These are phyloP conservation scores for Bretziella fagacearum DNA, from an alignment of 2,329 filamentous ascomycete genomes.

Conservation along the genomic window DNA sequence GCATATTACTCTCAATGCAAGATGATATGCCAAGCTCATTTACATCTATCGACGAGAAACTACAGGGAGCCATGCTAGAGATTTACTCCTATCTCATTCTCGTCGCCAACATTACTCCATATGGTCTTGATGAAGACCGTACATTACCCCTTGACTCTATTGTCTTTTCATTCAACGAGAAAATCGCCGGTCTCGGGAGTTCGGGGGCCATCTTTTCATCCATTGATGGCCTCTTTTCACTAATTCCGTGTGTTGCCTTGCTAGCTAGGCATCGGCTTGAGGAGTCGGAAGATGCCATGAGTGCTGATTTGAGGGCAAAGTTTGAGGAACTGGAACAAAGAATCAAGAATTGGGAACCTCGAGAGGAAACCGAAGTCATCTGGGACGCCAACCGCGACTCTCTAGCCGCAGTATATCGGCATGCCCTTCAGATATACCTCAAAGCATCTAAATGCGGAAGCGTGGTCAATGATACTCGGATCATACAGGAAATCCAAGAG, in stretches of 20 bases:
- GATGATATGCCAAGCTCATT: slow-evolving; percentile 14
- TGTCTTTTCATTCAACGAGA: slow-evolving; percentile 12
- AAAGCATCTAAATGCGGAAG: slow-evolving; percentile 11
- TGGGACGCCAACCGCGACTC: slow-evolving; percentile 14
- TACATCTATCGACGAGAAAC: slow-evolving; percentile 12
- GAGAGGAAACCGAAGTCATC: slow-evolving; percentile 4
- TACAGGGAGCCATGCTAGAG: slow-evolving; percentile 14
- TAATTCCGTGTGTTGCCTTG: slow-evolving; percentile 9
- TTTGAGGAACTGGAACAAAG: slow-evolving; percentile 11
- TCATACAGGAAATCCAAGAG: slow-evolving; percentile 14
- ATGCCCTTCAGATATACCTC: slow-evolving; percentile 10
- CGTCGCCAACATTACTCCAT: slow-evolving; percentile 14
- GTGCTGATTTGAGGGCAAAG: slow-evolving; percentile 1
- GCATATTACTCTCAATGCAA: slow-evolving; percentile 11
- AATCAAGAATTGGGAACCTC: slow-evolving; percentile 11
- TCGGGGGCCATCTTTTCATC: slow-evolving; percentile 13
- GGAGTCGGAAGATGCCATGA: slow-evolving; percentile 9
- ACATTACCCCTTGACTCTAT: slow-evolving; percentile 13
- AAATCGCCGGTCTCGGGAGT: slow-evolving; percentile 9
- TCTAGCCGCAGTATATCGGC: slow-evolving; percentile 13
- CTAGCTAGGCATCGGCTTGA: slow-evolving; percentile 12
- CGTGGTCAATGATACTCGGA: slow-evolving; percentile 8
- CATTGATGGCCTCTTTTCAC: slow-evolving; percentile 13
- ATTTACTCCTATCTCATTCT: slow-evolving; percentile 14
- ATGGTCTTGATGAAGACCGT: slow-evolving; percentile 13